A percentile compares a stretch with the other conserved stretches of the same genome.
These are phyloP conservation scores for Penicillium subrubescens DNA, from an alignment of 495 filamentous ascomycete species.

Conservation along the genomic window DNA sequence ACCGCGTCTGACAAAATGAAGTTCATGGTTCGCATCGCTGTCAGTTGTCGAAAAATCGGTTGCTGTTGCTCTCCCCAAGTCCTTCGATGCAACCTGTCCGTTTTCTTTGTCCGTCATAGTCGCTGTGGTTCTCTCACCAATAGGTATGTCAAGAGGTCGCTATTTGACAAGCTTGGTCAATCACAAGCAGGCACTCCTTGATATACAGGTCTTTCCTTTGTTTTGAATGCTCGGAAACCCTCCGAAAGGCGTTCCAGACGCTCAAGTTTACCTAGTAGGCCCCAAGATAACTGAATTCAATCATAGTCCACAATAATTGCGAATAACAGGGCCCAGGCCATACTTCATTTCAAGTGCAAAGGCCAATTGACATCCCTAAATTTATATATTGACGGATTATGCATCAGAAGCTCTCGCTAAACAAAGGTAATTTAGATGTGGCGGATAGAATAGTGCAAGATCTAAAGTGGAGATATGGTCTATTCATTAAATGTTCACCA, in stretches of 20 bases:
- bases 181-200: background rate
- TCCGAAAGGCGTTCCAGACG: background rate
- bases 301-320: constrained; percentile 10
- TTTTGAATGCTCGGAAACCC: background rate
- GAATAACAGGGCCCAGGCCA: background rate
- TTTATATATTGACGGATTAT: no score
- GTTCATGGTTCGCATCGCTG: constrained; percentile 24
- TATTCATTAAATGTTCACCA: background rate
- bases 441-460: background rate
- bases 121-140: background rate
- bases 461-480: background rate
- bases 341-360: background rate
- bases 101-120: constrained; percentile 10
- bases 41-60: constrained; percentile 23
- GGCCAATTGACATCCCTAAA: background rate
- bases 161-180: background rate
- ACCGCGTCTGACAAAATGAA: constrained; percentile 25
- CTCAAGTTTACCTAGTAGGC: background rate
- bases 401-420: background rate
- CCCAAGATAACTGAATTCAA: background rate
- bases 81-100: background rate
- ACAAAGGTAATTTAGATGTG: background rate
- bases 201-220: background rate
- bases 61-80: constrained; percentile 6
- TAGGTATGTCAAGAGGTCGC: background rate